Percentiles rank a stretch among this genome's conserved stretches.
These are phyloP conservation scores for Lichtheimia ramosa DNA, from an alignment of 371 early-diverging fungal species.

Conservation along the genomic window DNA sequence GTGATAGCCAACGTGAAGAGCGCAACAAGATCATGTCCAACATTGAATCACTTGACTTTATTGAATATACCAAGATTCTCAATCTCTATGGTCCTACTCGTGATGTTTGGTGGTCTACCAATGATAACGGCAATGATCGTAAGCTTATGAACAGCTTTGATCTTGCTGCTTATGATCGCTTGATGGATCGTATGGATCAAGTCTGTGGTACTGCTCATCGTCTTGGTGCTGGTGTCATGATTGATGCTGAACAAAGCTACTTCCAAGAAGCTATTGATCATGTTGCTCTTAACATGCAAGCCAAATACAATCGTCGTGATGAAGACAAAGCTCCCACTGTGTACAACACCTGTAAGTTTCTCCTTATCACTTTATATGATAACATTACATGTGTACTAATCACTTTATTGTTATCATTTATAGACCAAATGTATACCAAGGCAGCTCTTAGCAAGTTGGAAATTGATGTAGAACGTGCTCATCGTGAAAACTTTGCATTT, in stretches of 20 bases:
- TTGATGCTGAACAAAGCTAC: constrained; percentile 93
- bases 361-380: not conserved
- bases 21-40: constrained; percentile 38
- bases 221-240: constrained; percentile 73
- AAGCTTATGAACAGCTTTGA: constrained; percentile 49
- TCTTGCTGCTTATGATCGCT: constrained; percentile 66
- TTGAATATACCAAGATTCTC: constrained; percentile 59
- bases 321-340: constrained; percentile 62
- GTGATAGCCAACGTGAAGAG: constrained; percentile 31
- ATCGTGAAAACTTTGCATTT: constrained; percentile 70
- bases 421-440: constrained; percentile 91
- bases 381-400: not conserved
- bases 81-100: constrained; percentile 53
- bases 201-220: constrained; percentile 65
- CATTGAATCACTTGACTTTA: constrained; percentile 49
- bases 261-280: constrained; percentile 93
- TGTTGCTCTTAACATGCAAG: constrained; percentile 68
- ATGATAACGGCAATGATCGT: not conserved
- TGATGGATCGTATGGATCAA: constrained; percentile 64
- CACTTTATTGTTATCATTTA: constrained; percentile 5
- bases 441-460: constrained; percentile 65
- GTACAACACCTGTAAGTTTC: constrained; percentile 75
- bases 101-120: constrained; percentile 17
- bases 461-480: constrained; percentile 65
- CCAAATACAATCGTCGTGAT: constrained; percentile 62